These are phyloP conservation scores for Chloromonas sp. DNA, from an alignment of 163 green algal genomes.

Conservation along the genomic window DNA sequence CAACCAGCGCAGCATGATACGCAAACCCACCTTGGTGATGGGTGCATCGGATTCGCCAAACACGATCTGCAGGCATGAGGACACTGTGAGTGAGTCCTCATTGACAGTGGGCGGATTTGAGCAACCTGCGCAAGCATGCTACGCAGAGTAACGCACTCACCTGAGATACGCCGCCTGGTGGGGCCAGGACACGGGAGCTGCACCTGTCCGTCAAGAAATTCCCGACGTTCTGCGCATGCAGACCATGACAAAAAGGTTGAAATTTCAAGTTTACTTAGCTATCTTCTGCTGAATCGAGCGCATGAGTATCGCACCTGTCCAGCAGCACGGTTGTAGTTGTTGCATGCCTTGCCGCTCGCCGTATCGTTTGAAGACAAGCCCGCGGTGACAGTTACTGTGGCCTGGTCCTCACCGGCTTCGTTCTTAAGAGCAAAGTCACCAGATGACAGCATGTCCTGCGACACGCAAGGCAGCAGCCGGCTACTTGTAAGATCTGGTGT, in stretches of 20 bases:
- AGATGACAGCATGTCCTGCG: slow-evolving; percentile 50
- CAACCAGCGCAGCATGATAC: not conserved
- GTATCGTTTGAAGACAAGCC: not conserved
- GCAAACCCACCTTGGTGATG: not conserved
- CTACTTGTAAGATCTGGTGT: not conserved
- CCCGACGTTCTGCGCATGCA: slow-evolving; percentile 69
- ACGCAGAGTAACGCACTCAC: not conserved
- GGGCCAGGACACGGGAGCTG: slow-evolving; percentile 63
- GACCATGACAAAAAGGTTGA: not conserved
- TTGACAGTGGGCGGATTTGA: not conserved
- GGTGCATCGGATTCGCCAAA: not conserved
- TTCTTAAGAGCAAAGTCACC: slow-evolving; percentile 35
- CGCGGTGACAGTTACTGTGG: slow-evolving; percentile 4
- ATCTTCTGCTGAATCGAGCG: not conserved
- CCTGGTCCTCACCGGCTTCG: slow-evolving; percentile 12
- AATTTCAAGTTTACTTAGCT: not conserved
- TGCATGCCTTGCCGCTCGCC: not conserved
- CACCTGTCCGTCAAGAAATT: slow-evolving; percentile 78
- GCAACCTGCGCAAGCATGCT: not conserved
- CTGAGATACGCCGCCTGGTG: slow-evolving; percentile 54
- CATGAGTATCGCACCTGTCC: slow-evolving; percentile 5
- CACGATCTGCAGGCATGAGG: not conserved
- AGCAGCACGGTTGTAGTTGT: slow-evolving; percentile 19
- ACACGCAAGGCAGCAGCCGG: too few relatives aligned
- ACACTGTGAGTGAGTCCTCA: not conserved